phyloP scores from a whole-genome alignment of 2,329 filamentous ascomycete species.

The Aschersonia sp. region DNA sequence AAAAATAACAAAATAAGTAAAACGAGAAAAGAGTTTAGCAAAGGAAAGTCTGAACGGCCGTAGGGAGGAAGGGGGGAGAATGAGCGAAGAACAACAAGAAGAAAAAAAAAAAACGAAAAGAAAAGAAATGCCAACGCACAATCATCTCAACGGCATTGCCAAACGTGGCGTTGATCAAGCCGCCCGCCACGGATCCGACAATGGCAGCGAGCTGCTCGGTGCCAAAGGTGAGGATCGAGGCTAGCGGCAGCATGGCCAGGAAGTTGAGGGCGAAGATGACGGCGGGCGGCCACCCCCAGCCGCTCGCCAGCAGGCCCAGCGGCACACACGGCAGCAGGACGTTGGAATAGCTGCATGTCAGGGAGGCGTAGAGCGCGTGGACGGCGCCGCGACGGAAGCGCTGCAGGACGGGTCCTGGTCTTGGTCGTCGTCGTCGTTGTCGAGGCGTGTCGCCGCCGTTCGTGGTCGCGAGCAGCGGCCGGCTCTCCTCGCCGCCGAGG shows the following conservation, averaged over 20 bases:
- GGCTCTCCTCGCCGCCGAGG: not conserved
- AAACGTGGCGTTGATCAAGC: conserved; percentile 51
- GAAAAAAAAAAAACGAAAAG: not conserved
- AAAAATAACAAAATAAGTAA: no score
- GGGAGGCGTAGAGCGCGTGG: conserved; percentile 3
- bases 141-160: conserved; percentile 53
- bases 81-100: not conserved
- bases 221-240: conserved; percentile 46
- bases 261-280: conserved; percentile 49
- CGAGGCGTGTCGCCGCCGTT: not conserved
- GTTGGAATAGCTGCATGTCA: conserved; percentile 21
- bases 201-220: conserved; percentile 48
- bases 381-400: conserved; percentile 1
- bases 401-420: not conserved
- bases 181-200: conserved; percentile 46
- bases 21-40: no score
- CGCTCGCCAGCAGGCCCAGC: conserved; percentile 41
- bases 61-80: no score
- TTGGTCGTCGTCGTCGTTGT: not conserved
- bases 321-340: conserved; percentile 50
- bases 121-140: conserved; percentile 19
- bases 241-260: conserved; percentile 47
- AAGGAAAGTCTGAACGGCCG: no score
- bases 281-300: conserved; percentile 24
- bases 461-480: not conserved